Conservation (phyloP, 2,329 filamentous ascomycete genomes). For the Fusarium sp. region DNA sequence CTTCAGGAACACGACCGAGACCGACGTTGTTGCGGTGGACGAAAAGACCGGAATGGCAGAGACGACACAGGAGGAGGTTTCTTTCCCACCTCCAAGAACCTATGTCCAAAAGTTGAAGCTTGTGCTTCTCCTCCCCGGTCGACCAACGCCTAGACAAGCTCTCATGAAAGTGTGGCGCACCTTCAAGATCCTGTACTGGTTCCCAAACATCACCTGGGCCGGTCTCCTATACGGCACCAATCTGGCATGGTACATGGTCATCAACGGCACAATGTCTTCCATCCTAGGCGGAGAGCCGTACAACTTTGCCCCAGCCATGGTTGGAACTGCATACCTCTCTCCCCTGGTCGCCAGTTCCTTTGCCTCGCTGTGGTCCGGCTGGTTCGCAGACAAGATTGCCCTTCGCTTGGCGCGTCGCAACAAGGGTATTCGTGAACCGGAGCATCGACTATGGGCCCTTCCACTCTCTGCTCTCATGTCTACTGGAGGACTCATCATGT, state of each 20-base stretch:
- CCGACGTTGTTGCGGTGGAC: background rate
- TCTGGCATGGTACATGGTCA: slow-evolving; percentile 51
- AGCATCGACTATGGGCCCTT: slow-evolving; percentile 50
- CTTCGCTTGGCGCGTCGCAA: slow-evolving; percentile 49
- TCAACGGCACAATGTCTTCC: slow-evolving; percentile 49
- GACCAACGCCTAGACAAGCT: background rate
- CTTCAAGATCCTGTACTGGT: background rate
- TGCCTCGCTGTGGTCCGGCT: slow-evolving; percentile 41
- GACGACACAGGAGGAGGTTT: background rate
- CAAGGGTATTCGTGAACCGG: slow-evolving; percentile 50
- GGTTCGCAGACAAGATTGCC: slow-evolving; percentile 48
- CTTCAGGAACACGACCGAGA: slow-evolving; percentile 52
- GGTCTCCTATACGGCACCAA: slow-evolving; percentile 49
- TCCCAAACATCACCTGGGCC: background rate
- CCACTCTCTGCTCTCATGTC: slow-evolving; percentile 53
- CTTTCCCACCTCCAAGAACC: background rate
- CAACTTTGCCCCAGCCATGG: slow-evolving; percentile 47
- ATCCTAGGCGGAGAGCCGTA: slow-evolving; percentile 50
- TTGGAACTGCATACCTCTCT: slow-evolving; percentile 48
- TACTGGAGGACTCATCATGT: slow-evolving; percentile 57
- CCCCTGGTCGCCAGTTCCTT: slow-evolving; percentile 44
- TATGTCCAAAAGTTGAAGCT: background rate
- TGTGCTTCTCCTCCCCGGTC: background rate
- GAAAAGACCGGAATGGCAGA: background rate
- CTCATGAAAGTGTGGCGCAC: background rate